Evolutionary conservation across 139 green algal species (phyloP), one percentile per base, ranked within the genome.

Genomic region (Chlorella sp.): DNA sequence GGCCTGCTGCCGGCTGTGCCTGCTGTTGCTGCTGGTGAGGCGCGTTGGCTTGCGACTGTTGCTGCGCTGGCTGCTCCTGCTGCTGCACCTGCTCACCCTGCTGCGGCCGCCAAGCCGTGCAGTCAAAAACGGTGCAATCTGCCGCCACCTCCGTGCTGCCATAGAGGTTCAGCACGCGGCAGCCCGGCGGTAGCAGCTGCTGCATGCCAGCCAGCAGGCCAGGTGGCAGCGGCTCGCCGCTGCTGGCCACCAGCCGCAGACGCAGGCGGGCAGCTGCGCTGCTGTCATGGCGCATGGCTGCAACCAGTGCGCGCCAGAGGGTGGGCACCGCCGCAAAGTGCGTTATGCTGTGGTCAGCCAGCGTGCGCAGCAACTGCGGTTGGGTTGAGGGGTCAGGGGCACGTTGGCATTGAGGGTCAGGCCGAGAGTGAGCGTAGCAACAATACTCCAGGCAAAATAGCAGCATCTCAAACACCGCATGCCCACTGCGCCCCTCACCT

Each of bases 111-210:
- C 70, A 79, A 58, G 26, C 4, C 4, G 54, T 88, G 38, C 64
- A 73, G 69, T 90, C 69, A 41, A 81, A 84, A 3, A 34, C 73
- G 16, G 87, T 90, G 64, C 44, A 75, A 68, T 94, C 91, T 34
- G 87, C 91, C 16, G 89, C 83, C 4, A 88, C 82, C 77, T 93
- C 92, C 43, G 89, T 94, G 41, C 77, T 88, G 44, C 92, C 92
- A 75, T 94, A 95, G 20, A 95, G 76, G 82, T 95, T 95, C 34
- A 92, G 60, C 9, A 95, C 80, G 28, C 34, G 32, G 68, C 85
- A 88, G 62, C 9, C 28, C 0, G 69, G 28, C 19, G 87, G 91
- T 67, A 93, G 73, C n/a, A 67, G 46, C 0, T n/a, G 34, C 36
- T 86, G 75, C 88, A 94, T 76, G 6, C 56, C n/a, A 2, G 7